Evolutionary conservation across 345 rosid species (phyloP).

Genomic region (Nasturtium officinale): DNA sequence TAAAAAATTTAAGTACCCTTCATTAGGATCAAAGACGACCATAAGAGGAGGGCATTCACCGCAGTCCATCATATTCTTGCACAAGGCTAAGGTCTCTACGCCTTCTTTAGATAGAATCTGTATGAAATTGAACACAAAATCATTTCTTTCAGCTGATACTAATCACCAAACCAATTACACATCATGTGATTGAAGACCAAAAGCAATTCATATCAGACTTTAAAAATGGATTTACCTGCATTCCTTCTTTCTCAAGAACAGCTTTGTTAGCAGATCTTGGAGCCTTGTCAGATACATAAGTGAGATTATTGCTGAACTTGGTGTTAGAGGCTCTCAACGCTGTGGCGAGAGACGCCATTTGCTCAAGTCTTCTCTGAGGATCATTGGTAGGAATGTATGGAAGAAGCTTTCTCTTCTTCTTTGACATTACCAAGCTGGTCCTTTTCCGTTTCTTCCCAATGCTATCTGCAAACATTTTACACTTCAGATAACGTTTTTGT

Average conservation of each 20-base stretch:
- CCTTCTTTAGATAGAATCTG: constrained; percentile 84
- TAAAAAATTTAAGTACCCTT: constrained; percentile 61
- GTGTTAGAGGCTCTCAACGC: constrained; percentile 72
- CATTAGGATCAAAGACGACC: constrained; percentile 76
- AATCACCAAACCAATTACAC: background rate
- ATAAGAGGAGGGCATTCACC: constrained; percentile 91
- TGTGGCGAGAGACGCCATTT: constrained; percentile 92
- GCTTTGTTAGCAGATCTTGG: constrained; percentile 69
- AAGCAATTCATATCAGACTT: background rate
- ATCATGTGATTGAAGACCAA: constrained; percentile 2
- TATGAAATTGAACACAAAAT: background rate
- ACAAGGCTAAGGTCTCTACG: constrained; percentile 64
- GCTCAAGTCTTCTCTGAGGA: constrained; percentile 62
- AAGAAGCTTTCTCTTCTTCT: constrained; percentile 74
- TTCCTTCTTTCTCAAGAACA: constrained; percentile 74
- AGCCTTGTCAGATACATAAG: constrained; percentile 71
- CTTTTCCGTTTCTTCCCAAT: constrained; percentile 61
- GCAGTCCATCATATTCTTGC: constrained; percentile 73
- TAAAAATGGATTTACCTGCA: constrained; percentile 63
- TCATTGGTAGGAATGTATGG: constrained; percentile 71
- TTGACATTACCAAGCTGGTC: constrained; percentile 61
- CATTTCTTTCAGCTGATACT: background rate
- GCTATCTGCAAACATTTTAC: constrained; percentile 41
- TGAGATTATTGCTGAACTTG: constrained; percentile 65
- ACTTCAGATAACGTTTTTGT: background rate